These are phyloP conservation scores for Porcisia deanei DNA, from an alignment of 208 protist species.

Conservation along the genomic window DNA sequence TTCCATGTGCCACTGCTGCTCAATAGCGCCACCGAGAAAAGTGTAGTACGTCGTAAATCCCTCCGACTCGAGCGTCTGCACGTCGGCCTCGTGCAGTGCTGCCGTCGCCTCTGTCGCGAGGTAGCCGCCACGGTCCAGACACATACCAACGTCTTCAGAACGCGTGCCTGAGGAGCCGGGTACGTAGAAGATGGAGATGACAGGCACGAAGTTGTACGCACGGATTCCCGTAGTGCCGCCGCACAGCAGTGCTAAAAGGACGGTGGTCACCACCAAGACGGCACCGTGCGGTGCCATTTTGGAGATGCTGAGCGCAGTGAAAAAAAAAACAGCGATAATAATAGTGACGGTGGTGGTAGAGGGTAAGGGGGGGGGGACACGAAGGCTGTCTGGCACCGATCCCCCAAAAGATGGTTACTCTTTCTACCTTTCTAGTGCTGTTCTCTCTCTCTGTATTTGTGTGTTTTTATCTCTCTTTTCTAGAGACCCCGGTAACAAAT, in stretches of 20 bases:
- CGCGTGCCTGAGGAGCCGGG: neutral
- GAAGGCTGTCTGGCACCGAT: neutral
- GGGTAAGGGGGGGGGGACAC: neutral
- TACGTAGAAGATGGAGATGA: constrained; percentile 17
- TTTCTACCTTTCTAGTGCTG: too few species aligned
- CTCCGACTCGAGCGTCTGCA: constrained; percentile 10
- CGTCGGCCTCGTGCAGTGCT: constrained; percentile 18
- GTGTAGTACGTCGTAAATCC: constrained; percentile 24
- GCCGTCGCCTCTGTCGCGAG: constrained; percentile 33
- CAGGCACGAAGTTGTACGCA: constrained; percentile 16
- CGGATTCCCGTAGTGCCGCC: neutral
- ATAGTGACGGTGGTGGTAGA: neutral
- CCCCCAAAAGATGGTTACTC: too few species aligned
- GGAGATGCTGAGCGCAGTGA: neutral
- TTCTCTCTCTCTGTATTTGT: neutral
- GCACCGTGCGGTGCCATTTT: neutral
- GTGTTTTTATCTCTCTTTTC: neutral
- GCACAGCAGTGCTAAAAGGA: constrained; percentile 3
- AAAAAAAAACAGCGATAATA: neutral
- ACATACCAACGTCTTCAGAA: constrained; percentile 8
- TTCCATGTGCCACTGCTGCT: neutral
- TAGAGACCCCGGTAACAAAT: too few species aligned
- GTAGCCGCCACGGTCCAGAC: constrained; percentile 22
- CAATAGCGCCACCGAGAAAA: constrained; percentile 31
- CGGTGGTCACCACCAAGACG: neutral